These are phyloP conservation scores for Hyparrhenia diplandra DNA, from an alignment of 176 grass and related monocot species.

Conservation along the genomic window DNA sequence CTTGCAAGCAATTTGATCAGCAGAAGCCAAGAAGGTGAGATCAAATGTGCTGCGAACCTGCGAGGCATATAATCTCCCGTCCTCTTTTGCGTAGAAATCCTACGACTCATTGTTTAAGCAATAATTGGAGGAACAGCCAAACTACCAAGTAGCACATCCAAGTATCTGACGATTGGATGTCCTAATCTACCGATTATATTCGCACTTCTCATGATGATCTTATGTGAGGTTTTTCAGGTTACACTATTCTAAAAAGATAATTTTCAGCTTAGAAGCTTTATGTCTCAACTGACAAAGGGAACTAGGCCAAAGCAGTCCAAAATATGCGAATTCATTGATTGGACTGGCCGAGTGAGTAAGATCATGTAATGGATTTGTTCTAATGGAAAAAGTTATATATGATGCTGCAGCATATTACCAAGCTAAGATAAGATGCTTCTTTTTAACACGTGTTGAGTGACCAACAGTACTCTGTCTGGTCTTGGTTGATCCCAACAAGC, in stretches of 20 bases:
- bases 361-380: neutral
- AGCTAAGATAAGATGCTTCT: neutral
- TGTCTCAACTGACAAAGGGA: neutral
- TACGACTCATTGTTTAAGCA: slow-evolving; percentile 1
- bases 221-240: neutral
- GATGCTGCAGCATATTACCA: neutral
- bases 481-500: neutral
- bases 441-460: neutral
- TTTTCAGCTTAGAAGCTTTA: neutral
- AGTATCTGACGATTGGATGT: neutral
- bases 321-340: neutral
- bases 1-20: neutral
- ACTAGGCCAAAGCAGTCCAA: neutral
- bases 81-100: neutral
- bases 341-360: neutral
- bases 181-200: neutral
- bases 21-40: neutral
- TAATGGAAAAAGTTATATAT: neutral
- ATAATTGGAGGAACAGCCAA: neutral
- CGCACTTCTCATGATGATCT: neutral
- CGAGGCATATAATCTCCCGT: neutral
- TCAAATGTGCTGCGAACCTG: neutral
- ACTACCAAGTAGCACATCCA: neutral
- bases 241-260: neutral
- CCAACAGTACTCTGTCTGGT: neutral